Percentiles rank a stretch among this genome's conserved stretches.
Evolutionary conservation across 495 filamentous ascomycete genomes (phyloP).

Genomic region (Penicillium cataractarum): DNA sequence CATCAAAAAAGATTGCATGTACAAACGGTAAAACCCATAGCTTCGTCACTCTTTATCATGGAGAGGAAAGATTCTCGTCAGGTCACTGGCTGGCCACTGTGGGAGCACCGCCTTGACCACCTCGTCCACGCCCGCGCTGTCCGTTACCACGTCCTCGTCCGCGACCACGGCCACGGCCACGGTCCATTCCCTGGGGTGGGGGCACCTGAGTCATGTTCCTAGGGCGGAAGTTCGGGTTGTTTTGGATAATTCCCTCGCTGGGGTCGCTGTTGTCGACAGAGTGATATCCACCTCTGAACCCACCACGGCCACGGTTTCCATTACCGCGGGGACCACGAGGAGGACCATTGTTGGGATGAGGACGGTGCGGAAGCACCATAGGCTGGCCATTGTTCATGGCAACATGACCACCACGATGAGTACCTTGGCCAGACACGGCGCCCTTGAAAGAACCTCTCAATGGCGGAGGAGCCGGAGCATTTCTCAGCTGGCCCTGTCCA

Average conservation of each 20-base stretch:
- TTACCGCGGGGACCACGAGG: conserved; percentile 37
- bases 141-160: conserved; percentile 50
- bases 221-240: conserved; percentile 59
- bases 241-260: conserved; percentile 50
- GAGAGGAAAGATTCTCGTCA: background rate
- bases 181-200: conserved; percentile 71
- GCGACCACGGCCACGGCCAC: conserved; percentile 58
- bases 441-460: conserved; percentile 74
- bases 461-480: conserved; percentile 69
- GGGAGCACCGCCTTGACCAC: conserved; percentile 29
- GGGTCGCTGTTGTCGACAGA: conserved; percentile 55
- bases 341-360: conserved; percentile 34
- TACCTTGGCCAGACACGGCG: conserved; percentile 52
- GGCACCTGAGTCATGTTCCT: conserved; percentile 74
- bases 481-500: conserved; percentile 68
- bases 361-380: conserved; percentile 41
- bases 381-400: conserved; percentile 45
- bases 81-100: conserved; percentile 14
- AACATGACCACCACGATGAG: conserved; percentile 44
- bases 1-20: background rate
- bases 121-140: conserved; percentile 36
- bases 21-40: conserved; percentile 6
- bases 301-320: conserved; percentile 41
- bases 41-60: background rate
- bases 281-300: conserved; percentile 53